phyloP scores from a whole-genome alignment of 371 early-diverging fungal species.

The Mortierella sp. region DNA sequence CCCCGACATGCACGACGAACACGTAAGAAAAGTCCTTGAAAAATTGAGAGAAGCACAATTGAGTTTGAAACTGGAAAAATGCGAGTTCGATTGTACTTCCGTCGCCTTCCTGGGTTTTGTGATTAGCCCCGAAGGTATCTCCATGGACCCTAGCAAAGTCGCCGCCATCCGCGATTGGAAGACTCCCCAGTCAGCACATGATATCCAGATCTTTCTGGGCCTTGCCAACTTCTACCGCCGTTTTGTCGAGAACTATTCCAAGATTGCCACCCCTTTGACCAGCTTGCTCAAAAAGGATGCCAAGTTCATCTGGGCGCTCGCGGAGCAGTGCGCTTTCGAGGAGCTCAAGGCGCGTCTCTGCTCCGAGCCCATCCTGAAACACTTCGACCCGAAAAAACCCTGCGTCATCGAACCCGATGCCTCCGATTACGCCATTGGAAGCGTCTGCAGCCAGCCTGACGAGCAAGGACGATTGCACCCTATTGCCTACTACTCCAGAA shows the following conservation, averaged over 20 bases:
- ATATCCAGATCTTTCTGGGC: constrained; percentile 55
- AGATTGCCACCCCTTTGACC: constrained; percentile 57
- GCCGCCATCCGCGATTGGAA: constrained; percentile 16
- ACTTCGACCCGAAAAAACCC: too few relatives aligned
- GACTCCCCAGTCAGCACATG: constrained; percentile 39
- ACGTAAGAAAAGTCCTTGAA: constrained; percentile 55
- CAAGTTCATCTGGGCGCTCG: constrained; percentile 5
- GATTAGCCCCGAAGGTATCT: constrained; percentile 14
- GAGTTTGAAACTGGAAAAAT: constrained; percentile 23
- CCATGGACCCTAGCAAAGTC: constrained; percentile 37
- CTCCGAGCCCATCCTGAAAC: too few relatives aligned
- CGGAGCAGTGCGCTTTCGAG: constrained; percentile 25
- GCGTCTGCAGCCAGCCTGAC: too few relatives aligned
- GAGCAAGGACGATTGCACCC: too few relatives aligned
- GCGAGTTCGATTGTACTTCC: constrained; percentile 9
- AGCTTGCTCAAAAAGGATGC: constrained; percentile 45
- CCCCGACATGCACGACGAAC: constrained; percentile 54
- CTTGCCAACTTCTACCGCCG: constrained; percentile 51
- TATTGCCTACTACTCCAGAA: too few relatives aligned
- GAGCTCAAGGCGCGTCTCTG: constrained; percentile 66
- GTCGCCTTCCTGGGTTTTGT: constrained; percentile 30
- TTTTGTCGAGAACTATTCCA: constrained; percentile 45
- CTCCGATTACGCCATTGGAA: too few relatives aligned
- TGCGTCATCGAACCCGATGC: too few relatives aligned
- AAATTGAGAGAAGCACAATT: constrained; percentile 7